A percentile compares a stretch with the other conserved stretches of the same genome.
These are phyloP conservation scores for Aspergillus sp. DNA, from an alignment of 2,329 filamentous ascomycete species.

Conservation along the genomic window DNA sequence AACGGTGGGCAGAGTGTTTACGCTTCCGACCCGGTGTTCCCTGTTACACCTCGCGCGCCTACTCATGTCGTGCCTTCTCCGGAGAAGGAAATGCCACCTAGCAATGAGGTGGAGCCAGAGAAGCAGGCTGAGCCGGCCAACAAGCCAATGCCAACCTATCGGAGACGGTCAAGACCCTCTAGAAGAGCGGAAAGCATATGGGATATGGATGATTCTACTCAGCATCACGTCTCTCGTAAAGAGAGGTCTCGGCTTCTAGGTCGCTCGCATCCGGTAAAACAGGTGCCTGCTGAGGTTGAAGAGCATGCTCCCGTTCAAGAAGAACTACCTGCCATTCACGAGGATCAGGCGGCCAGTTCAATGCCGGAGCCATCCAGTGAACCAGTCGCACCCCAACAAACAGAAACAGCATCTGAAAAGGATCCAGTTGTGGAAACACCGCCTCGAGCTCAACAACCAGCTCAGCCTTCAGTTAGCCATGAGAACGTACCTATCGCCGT, in stretches of 20 bases:
- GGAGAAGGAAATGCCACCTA: constrained; percentile 14
- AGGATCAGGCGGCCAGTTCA: constrained; percentile 16
- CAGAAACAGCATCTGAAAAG: constrained; percentile 13
- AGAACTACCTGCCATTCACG: constrained; percentile 10
- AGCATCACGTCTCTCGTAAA: constrained; percentile 23
- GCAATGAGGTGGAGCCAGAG: constrained; percentile 16
- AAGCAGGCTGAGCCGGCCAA: constrained; percentile 8
- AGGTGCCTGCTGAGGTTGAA: neutral
- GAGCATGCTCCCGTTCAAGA: neutral
- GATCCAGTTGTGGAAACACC: constrained; percentile 2
- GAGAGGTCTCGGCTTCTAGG: constrained; percentile 11
- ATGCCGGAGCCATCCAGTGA: constrained; percentile 14
- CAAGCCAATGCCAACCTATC: constrained; percentile 20
- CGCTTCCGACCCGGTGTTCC: constrained; percentile 32
- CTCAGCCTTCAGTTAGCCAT: neutral
- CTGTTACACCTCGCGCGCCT: constrained; percentile 28
- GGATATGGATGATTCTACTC: constrained; percentile 40
- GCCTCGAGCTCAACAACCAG: neutral
- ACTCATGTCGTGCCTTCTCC: constrained; percentile 20
- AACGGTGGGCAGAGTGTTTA: constrained; percentile 34
- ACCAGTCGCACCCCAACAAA: constrained; percentile 8
- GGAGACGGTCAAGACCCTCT: constrained; percentile 25
- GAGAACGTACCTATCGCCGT: constrained; percentile 40
- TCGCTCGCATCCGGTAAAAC: constrained; percentile 13
- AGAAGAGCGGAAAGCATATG: constrained; percentile 34